Percentiles rank a stretch among this genome's conserved stretches.
phyloP scores from a whole-genome alignment of 2,329 filamentous ascomycete species.

The Calonectria hongkongensis region DNA sequence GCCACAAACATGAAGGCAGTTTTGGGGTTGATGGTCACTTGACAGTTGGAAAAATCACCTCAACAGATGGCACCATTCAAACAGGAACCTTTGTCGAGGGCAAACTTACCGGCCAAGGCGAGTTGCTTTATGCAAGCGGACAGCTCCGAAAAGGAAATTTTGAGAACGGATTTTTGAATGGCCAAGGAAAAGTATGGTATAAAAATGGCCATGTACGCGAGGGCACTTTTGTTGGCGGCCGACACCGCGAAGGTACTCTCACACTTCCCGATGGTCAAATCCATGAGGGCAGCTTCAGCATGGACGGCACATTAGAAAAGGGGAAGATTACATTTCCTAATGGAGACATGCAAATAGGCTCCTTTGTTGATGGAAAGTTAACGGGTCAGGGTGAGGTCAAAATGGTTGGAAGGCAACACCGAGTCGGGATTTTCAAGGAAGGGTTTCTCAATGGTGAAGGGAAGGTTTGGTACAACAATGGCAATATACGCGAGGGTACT shows the following conservation, averaged over 20 bases:
- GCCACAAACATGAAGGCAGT: neutral
- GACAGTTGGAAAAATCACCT: neutral
- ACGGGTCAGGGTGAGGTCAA: neutral
- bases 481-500: neutral
- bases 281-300: neutral
- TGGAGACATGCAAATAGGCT: neutral
- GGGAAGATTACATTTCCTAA: neutral
- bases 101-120: neutral
- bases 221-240: neutral
- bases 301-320: neutral
- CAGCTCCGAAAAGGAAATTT: neutral
- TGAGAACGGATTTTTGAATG: neutral
- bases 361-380: neutral
- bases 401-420: neutral
- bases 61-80: neutral
- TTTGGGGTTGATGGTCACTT: neutral
- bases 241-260: neutral
- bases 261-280: neutral
- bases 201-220: neutral
- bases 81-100: neutral
- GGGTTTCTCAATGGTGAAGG: neutral
- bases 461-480: conserved; percentile 4
- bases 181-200: neutral
- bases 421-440: neutral
- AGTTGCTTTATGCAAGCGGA: neutral